phyloP scores from a whole-genome alignment of 2,329 filamentous ascomycete genomes.

The Pseudofabraea citricarpa region DNA sequence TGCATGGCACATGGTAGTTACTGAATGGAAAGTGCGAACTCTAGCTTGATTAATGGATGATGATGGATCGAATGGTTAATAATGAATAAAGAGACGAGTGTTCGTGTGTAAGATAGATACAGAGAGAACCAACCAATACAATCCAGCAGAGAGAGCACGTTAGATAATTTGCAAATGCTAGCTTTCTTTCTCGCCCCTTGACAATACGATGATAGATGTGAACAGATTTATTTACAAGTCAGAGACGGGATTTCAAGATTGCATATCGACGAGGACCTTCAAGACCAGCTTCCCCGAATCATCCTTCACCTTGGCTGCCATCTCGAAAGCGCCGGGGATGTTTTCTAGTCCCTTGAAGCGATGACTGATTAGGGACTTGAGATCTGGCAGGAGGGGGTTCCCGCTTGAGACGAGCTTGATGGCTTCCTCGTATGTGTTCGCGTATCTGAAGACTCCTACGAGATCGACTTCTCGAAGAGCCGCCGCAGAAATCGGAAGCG shows the following conservation, averaged over 20 bases:
- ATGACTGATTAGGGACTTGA: slow-evolving; percentile 82
- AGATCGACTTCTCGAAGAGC: slow-evolving; percentile 75
- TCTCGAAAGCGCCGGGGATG: slow-evolving; percentile 82
- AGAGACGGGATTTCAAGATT: background rate
- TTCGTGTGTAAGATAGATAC: no score
- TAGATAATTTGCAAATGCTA: no score
- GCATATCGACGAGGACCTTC: slow-evolving; percentile 27
- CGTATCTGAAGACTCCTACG: slow-evolving; percentile 71
- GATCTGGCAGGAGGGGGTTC: slow-evolving; percentile 56
- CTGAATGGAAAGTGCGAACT: no score
- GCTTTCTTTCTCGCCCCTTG: no score
- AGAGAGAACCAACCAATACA: no score
- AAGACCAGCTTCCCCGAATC: slow-evolving; percentile 26
- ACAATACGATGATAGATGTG: no score
- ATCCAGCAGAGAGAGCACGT: no score
- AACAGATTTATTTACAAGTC: no score
- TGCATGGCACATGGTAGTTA: no score
- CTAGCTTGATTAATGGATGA: no score
- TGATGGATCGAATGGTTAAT: no score
- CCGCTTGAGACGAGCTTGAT: slow-evolving; percentile 82
- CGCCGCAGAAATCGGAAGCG: slow-evolving; percentile 66
- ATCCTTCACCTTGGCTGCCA: slow-evolving; percentile 59
- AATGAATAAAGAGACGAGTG: no score
- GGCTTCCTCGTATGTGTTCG: slow-evolving; percentile 87
- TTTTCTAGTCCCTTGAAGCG: slow-evolving; percentile 73